Percentiles rank a stretch among this genome's conserved stretches.
Evolutionary conservation across 805 yeast species (phyloP).

Genomic region (Yarrowia keelungensis): DNA sequence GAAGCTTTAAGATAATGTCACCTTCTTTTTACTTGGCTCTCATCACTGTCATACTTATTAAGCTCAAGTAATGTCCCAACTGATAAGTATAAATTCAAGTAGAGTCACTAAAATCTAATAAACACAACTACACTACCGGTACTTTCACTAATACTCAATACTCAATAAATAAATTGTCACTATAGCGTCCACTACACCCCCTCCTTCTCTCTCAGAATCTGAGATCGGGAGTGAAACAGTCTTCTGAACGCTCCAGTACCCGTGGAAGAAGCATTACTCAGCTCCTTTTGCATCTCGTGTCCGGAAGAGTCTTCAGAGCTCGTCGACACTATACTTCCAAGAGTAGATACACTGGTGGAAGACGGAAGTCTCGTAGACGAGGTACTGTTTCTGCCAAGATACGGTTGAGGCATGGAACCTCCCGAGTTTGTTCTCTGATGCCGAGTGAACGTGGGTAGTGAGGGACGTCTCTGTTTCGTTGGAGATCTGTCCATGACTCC

Average conservation of each 20-base stretch:
- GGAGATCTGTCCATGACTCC: conserved; percentile 27
- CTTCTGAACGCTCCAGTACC: conserved; percentile 18
- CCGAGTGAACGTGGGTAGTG: conserved; percentile 17
- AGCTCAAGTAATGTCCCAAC: too few species aligned
- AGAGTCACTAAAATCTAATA: too few species aligned
- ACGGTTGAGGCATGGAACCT: conserved; percentile 28
- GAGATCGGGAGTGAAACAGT: conserved; percentile 28
- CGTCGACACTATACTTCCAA: conserved; percentile 23
- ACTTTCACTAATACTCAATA: conserved; percentile 11
- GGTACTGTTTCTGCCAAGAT: conserved; percentile 13
- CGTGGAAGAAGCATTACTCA: neutral
- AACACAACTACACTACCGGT: neutral
- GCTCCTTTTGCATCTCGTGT: conserved; percentile 25
- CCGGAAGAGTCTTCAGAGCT: conserved; percentile 17
- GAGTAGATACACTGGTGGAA: conserved; percentile 4
- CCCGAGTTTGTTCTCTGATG: conserved; percentile 28
- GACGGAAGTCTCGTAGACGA: conserved; percentile 16
- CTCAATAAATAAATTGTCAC: conserved; percentile 19
- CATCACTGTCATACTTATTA: too few species aligned
- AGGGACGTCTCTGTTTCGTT: conserved; percentile 12
- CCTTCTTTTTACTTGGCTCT: too few species aligned
- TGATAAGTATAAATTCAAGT: too few species aligned
- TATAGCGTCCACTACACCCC: neutral
- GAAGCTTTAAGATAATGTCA: too few species aligned
- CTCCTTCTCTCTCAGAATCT: conserved; percentile 23